A percentile compares a stretch with the other conserved stretches of the same genome.
Evolutionary conservation across 1,139 yeast species (phyloP).

Genomic region (Williopsis jadinii): DNA sequence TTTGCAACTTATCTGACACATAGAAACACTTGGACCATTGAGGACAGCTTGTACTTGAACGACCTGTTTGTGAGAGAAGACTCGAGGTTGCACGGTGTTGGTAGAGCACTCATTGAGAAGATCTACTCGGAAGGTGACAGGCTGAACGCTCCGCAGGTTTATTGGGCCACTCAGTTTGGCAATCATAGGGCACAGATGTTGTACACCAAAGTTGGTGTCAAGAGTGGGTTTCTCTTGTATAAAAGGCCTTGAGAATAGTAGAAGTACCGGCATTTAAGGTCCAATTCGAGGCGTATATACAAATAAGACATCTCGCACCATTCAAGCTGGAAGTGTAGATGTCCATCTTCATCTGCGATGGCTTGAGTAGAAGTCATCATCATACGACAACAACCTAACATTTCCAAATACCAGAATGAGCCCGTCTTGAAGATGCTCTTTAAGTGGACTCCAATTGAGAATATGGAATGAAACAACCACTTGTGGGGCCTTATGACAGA

Average conservation of each 20-base stretch:
- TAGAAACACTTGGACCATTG: conserved; percentile 4
- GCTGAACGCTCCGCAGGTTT: not conserved
- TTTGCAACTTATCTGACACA: conserved; percentile 4
- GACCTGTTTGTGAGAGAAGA: conserved; percentile 3
- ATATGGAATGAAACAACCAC: too few species aligned
- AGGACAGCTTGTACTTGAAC: conserved; percentile 4
- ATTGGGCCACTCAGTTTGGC: conserved; percentile 4
- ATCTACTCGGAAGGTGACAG: conserved; percentile 1
- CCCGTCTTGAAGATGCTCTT: too few species aligned
- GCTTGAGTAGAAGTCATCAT: too few species aligned
- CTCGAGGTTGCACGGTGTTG: conserved; percentile 1
- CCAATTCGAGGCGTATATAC: too few species aligned
- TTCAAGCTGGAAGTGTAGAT: too few species aligned
- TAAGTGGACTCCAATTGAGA: too few species aligned
- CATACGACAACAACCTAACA: too few species aligned
- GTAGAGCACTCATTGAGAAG: conserved; percentile 1
- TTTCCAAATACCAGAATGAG: too few species aligned
- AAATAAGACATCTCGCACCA: too few species aligned
- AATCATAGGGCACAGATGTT: conserved; percentile 4
- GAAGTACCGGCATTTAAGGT: too few species aligned
- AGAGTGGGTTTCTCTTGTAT: conserved; percentile 3
- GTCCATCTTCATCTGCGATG: too few species aligned
- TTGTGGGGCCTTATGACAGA: too few species aligned
- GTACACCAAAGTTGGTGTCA: conserved; percentile 3
- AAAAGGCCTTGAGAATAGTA: not conserved